Conservation (phyloP, 164 flowering plant genomes). For the Macadamia integrifolia region DNA sequence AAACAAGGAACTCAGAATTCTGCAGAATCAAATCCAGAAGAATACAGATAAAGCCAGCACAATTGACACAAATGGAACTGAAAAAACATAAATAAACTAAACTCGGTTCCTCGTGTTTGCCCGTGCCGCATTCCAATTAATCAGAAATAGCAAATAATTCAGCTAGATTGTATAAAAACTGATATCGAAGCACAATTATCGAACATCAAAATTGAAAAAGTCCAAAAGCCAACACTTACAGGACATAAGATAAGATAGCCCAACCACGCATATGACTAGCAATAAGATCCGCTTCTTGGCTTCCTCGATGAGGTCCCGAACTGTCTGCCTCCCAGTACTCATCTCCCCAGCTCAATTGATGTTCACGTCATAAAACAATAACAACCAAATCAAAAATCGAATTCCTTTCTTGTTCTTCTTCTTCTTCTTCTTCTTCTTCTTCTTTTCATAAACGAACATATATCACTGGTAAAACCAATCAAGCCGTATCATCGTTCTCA, state of each 20-base stretch:
- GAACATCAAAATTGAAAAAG: background rate
- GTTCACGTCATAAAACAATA: slow-evolving; percentile 6
- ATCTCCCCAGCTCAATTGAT: slow-evolving; percentile 25
- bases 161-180: no score
- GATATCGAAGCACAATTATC: no score
- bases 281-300: slow-evolving; percentile 87
- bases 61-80: no score
- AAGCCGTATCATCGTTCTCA: background rate
- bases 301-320: slow-evolving; percentile 79
- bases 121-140: no score
- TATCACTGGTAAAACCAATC: background rate
- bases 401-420: no score
- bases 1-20: no score
- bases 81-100: no score
- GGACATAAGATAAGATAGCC: slow-evolving; percentile 93
- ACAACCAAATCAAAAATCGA: slow-evolving; percentile 2
- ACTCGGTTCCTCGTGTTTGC: no score
- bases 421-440: background rate
- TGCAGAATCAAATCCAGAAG: no score
- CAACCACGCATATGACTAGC: slow-evolving; percentile 68
- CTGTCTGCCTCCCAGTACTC: slow-evolving; percentile 54
- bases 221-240: slow-evolving; percentile 41
- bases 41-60: no score
- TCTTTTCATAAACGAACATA: background rate
- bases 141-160: no score